These are phyloP conservation scores for Usnea hakonensis DNA, from an alignment of 495 filamentous ascomycete genomes.

Conservation along the genomic window DNA sequence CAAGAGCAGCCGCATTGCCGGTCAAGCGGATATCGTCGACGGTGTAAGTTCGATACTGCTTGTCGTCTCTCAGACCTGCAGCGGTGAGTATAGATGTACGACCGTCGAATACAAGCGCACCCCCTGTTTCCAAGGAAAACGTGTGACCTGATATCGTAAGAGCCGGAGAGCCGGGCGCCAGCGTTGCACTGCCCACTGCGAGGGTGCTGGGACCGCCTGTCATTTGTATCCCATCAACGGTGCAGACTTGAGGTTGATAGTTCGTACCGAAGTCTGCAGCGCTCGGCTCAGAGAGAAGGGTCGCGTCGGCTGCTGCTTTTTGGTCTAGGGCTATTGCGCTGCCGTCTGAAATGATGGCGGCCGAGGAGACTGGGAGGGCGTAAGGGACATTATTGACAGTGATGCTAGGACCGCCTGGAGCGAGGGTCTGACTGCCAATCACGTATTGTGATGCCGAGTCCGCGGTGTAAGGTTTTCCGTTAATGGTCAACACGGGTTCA, in stretches of 20 bases:
- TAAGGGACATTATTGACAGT: not conserved
- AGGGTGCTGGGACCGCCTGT: not conserved
- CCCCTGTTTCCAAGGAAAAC: not conserved
- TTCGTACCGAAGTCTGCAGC: not conserved
- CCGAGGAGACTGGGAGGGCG: not conserved
- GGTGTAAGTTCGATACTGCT: too few species aligned
- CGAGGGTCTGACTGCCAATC: not conserved
- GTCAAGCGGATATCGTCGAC: not conserved
- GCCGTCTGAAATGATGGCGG: not conserved
- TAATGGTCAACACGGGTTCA: too few species aligned
- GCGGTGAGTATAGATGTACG: not conserved
- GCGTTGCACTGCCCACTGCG: not conserved
- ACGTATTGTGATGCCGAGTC: conserved; percentile 3
- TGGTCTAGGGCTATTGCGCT: not conserved
- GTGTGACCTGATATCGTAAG: not conserved
- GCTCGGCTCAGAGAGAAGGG: not conserved
- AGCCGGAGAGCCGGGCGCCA: not conserved
- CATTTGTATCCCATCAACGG: not conserved
- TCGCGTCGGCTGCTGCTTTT: not conserved
- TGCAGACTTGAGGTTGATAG: not conserved
- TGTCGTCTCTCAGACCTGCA: too few species aligned
- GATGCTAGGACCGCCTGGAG: not conserved
- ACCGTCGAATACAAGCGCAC: not conserved
- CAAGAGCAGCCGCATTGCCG: not conserved
- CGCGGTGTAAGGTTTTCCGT: too few species aligned